Base-by-base conservation (phyloP, 306 rosid species). In the Ceratonia siliqua region DNA sequence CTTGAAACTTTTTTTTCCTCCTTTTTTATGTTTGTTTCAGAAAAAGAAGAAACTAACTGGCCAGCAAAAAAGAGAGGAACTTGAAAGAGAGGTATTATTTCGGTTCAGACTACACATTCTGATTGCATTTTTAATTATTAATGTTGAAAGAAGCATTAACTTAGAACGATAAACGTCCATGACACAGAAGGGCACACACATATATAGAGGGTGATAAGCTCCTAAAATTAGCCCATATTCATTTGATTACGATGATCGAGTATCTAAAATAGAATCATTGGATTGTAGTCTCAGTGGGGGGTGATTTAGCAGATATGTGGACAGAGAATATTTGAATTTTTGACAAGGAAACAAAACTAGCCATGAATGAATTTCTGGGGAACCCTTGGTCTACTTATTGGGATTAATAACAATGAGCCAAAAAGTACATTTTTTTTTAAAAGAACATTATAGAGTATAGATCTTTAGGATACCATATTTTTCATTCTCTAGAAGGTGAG, bases 31-130 rank as follows among this genome's bases (percentile, higher is more conserved):
- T 57, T 33, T 67, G 72, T 22, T 79, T 49, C 85, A 91, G 98
- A 74, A 74, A 42, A 89, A 91, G 74, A 89, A 87, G 86, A 94
- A 87, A 77, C 55, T 83, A 14, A 76, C 70, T 53, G 93, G 88
- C 25, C 88, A 76, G 69, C 81, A 85, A 54, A 86, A 83, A 79
- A 89, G 66, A 70, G 90, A 89, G 72, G 94, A 85, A 69, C 98
- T 94, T 74, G 93, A 87, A 87, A 88, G 75, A 84, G 97, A 94
- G 98, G 97, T 94, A 85, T 55, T 77, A 63, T 39, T 30, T 5
- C 3, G 20, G 39, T 17, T 2, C 3, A 2, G 28, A 62, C 18
- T 24, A 12, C 62, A 28, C 45, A 59, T 12, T 58, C 53, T 53
- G 21, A 77, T 77, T 56, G 18, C 11, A 5, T 22, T 33, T 46